phyloP scores from a whole-genome alignment of 2,329 filamentous ascomycete species.

The Amylocarpus encephaloides region DNA sequence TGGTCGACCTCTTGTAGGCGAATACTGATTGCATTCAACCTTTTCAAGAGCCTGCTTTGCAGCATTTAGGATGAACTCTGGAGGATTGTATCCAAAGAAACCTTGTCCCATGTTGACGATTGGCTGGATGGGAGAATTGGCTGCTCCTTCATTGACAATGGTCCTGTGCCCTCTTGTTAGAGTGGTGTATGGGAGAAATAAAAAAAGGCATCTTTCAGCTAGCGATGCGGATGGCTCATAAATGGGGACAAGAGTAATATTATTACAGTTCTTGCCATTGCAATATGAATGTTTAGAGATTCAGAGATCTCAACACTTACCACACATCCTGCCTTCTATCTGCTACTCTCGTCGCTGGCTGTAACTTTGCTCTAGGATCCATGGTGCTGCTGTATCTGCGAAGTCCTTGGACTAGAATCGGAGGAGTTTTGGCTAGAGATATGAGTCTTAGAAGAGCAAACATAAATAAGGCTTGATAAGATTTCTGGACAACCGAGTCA shows the following conservation, averaged over 20 bases:
- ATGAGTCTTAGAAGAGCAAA: slow-evolving; percentile 10
- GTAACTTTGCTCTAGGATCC: slow-evolving; percentile 33
- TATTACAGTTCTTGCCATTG: too few relatives aligned
- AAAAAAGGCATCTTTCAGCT: too few relatives aligned
- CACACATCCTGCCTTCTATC: slow-evolving; percentile 53
- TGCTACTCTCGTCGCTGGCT: slow-evolving; percentile 48
- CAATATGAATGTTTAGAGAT: neutral
- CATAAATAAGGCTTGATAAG: slow-evolving; percentile 9
- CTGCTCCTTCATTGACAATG: slow-evolving; percentile 60
- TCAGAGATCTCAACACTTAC: slow-evolving; percentile 32
- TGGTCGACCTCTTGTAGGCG: slow-evolving; percentile 87
- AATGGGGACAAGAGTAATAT: neutral
- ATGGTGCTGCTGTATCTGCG: slow-evolving; percentile 26
- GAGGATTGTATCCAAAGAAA: slow-evolving; percentile 92
- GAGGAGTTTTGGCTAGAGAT: slow-evolving; percentile 1
- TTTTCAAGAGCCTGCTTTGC: slow-evolving; percentile 83
- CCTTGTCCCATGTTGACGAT: slow-evolving; percentile 61
- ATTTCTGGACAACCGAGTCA: neutral
- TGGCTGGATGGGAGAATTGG: slow-evolving; percentile 55
- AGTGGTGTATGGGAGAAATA: neutral
- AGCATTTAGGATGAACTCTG: slow-evolving; percentile 81
- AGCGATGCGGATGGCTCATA: too few relatives aligned
- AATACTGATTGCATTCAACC: slow-evolving; percentile 98
- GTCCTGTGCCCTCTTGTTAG: slow-evolving; percentile 39
- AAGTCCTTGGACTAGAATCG: neutral